These are phyloP conservation scores for Alisma plantagoaquatica DNA, from an alignment of 106 monocot species.

Conservation along the genomic window DNA sequence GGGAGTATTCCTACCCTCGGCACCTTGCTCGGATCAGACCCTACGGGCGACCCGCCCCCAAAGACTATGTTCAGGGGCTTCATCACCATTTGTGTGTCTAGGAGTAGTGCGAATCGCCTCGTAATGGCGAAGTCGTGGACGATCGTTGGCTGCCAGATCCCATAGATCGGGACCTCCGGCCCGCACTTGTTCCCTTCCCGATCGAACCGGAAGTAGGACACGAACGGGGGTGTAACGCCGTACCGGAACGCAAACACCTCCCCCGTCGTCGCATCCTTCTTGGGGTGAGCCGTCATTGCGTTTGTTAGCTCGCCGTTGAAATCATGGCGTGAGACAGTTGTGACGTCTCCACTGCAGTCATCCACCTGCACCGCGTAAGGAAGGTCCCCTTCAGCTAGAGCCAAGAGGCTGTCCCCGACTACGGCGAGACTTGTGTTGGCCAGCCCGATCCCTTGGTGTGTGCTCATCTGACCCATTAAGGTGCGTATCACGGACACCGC, in stretches of 20 bases:
- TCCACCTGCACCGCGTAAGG: conserved; percentile 33
- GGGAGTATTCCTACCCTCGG: conserved; percentile 5
- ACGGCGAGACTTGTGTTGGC: conserved; percentile 53
- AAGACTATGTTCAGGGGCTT: neutral
- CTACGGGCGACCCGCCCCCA: neutral
- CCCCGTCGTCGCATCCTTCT: conserved; percentile 42
- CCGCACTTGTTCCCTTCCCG: neutral
- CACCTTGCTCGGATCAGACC: neutral
- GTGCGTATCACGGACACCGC: neutral
- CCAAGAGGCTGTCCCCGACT: conserved; percentile 33
- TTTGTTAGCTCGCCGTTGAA: conserved; percentile 30
- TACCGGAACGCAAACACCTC: conserved; percentile 62
- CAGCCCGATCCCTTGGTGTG: conserved; percentile 11
- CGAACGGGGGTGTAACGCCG: conserved; percentile 10
- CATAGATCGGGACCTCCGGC: conserved; percentile 6
- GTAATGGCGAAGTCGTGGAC: conserved; percentile 13
- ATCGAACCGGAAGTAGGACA: conserved; percentile 8
- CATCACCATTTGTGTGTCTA: conserved; percentile 3
- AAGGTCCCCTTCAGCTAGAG: conserved; percentile 51
- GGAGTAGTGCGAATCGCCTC: conserved; percentile 2
- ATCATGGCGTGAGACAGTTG: conserved; percentile 27
- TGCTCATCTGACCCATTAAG: conserved; percentile 4
- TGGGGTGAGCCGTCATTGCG: conserved; percentile 64
- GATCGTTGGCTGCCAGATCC: neutral
- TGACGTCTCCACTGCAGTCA: conserved; percentile 32